These are phyloP conservation scores for Hyparrhenia diplandra DNA, from an alignment of 176 grass and related monocot species.

Conservation along the genomic window DNA sequence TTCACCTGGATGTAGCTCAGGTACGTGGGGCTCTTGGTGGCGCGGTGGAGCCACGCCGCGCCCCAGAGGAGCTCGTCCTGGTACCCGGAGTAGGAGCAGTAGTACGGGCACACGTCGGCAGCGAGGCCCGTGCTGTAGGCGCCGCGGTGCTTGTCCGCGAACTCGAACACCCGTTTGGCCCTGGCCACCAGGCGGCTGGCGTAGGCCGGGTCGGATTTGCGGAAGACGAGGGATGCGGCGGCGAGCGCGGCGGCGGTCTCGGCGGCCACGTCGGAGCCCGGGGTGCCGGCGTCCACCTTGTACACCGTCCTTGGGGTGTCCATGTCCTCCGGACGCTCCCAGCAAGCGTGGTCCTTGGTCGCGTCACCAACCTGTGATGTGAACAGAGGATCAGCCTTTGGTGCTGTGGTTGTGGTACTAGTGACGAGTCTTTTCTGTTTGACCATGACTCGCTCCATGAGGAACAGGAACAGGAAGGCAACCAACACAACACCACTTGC, in stretches of 20 bases:
- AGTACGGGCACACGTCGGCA: slow-evolving; percentile 72
- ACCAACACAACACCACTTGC: too few relatives aligned
- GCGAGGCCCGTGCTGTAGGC: slow-evolving; percentile 67
- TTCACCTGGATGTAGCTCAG: too few relatives aligned
- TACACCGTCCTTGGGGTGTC: slow-evolving; percentile 71
- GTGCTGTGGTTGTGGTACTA: too few relatives aligned
- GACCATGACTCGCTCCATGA: too few relatives aligned
- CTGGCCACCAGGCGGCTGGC: too few relatives aligned
- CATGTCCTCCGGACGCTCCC: slow-evolving; percentile 98
- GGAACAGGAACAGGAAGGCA: too few relatives aligned
- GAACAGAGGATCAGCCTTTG: too few relatives aligned
- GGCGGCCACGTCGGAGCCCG: slow-evolving; percentile 78
- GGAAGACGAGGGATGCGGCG: slow-evolving; percentile 77
- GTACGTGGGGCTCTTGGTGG: too few relatives aligned
- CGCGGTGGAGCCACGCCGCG: slow-evolving; percentile 90
- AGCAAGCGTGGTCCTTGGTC: slow-evolving; percentile 86
- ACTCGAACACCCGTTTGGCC: too few relatives aligned
- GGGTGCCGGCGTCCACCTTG: slow-evolving; percentile 71
- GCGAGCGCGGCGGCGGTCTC: slow-evolving; percentile 88
- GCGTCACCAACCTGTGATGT: slow-evolving; percentile 76
- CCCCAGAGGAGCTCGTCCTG: slow-evolving; percentile 97
- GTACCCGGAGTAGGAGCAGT: slow-evolving; percentile 97
- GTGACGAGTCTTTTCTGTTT: too few relatives aligned
- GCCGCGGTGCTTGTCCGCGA: slow-evolving; percentile 89
- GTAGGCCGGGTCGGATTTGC: slow-evolving; percentile 77